Evolutionary conservation across 1,284 basidiomycete genomes (phyloP).

Genomic region (Leccinum pallidistipes): DNA sequence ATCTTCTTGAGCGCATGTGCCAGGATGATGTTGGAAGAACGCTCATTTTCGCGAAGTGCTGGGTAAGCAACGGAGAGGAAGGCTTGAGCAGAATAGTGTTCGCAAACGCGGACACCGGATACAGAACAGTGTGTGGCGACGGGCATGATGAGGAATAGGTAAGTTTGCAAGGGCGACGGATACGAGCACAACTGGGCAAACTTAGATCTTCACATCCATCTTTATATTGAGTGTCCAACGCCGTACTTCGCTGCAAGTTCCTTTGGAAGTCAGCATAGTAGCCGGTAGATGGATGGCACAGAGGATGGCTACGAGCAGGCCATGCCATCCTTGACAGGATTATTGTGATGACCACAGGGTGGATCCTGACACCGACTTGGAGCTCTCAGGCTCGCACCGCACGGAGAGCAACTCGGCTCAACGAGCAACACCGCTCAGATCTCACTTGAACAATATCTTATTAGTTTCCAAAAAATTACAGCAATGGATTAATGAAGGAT

Average conservation of each 20-base stretch:
- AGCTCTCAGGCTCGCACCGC: background rate
- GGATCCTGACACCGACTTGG: constrained; percentile 11
- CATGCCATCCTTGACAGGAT: constrained; percentile 4
- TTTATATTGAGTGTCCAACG: constrained; percentile 14
- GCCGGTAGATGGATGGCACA: background rate
- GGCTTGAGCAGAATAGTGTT: constrained; percentile 43
- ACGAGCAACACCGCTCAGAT: background rate
- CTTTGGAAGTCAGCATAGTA: constrained; percentile 21
- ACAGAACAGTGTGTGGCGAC: constrained; percentile 27
- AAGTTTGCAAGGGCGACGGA: constrained; percentile 27
- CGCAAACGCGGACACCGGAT: constrained; percentile 38
- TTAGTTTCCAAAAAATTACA: background rate
- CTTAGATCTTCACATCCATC: background rate
- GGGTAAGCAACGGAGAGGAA: constrained; percentile 46
- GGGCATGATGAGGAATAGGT: constrained; percentile 22
- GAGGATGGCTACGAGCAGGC: constrained; percentile 14
- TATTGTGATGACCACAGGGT: constrained; percentile 20
- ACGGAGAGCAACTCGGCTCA: background rate
- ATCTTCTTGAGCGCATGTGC: constrained; percentile 50
- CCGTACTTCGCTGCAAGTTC: constrained; percentile 22
- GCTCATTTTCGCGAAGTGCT: constrained; percentile 44
- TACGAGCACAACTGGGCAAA: background rate
- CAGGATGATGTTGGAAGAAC: constrained; percentile 52
- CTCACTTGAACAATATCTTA: background rate
- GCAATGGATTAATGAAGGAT: background rate